Evolutionary conservation across 75 land plant species (phyloP).

Genomic region (Adiantum capillusveneris): DNA sequence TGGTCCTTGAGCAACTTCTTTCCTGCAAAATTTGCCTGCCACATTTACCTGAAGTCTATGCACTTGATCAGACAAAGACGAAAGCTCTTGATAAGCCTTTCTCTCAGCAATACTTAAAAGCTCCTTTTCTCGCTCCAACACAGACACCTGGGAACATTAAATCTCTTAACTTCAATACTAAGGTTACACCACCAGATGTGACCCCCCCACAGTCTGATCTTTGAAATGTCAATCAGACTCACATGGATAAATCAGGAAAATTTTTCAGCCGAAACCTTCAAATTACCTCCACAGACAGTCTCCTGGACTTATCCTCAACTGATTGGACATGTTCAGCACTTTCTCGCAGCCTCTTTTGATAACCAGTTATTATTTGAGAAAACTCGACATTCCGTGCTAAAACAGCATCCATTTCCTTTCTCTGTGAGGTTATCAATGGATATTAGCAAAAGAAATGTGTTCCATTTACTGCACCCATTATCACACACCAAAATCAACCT

Average conservation of each 20-base stretch:
- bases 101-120: conserved; percentile 59
- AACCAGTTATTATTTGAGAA: conserved; percentile 60
- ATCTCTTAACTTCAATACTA: too few species aligned
- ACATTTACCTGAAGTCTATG: conserved; percentile 66
- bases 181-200: too few species aligned
- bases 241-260: too few species aligned
- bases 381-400: conserved; percentile 77
- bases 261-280: neutral
- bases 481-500: conserved; percentile 29
- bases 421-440: conserved; percentile 20
- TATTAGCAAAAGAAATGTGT: neutral
- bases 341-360: conserved; percentile 68
- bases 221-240: too few species aligned
- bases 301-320: conserved; percentile 62
- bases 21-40: too few species aligned
- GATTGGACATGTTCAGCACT: conserved; percentile 48
- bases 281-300: conserved; percentile 70
- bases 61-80: conserved; percentile 63
- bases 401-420: conserved; percentile 50
- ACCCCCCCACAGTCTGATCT: too few species aligned
- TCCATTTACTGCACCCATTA: neutral
- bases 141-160: conserved; percentile 43
- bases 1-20: neutral
- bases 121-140: conserved; percentile 68
- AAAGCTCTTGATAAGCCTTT: conserved; percentile 72